Evolutionary conservation across 805 yeast genomes (phyloP).

Genomic region (Lipomyces mesembrius): DNA sequence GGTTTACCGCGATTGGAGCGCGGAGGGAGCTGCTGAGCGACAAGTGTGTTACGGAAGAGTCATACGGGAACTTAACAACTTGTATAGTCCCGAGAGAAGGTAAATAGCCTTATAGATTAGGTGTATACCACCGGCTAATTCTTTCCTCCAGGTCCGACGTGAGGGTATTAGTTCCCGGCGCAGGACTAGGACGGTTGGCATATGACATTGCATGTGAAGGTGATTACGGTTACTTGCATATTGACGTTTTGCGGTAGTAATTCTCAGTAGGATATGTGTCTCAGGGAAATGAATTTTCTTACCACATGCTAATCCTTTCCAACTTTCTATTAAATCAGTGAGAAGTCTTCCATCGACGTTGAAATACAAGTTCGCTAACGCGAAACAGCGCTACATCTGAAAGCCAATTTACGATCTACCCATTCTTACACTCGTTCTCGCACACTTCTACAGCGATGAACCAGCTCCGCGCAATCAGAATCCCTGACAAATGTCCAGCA

Average conservation of each 20-base stretch:
- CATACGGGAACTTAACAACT: slow-evolving; percentile 48
- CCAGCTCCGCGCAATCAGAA: slow-evolving; percentile 55
- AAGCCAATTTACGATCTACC: slow-evolving; percentile 39
- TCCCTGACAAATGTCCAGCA: slow-evolving; percentile 48
- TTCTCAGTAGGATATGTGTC: slow-evolving; percentile 52
- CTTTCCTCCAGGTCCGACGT: slow-evolving; percentile 37
- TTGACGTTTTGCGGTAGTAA: background rate
- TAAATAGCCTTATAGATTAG: background rate
- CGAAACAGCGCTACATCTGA: slow-evolving; percentile 16
- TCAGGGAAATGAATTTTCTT: slow-evolving; percentile 76
- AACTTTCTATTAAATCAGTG: slow-evolving; percentile 41
- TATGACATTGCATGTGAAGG: slow-evolving; percentile 51
- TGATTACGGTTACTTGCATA: background rate
- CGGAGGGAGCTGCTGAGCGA: slow-evolving; percentile 55
- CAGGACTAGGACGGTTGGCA: slow-evolving; percentile 82
- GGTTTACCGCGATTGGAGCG: slow-evolving; percentile 77
- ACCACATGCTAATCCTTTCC: slow-evolving; percentile 69
- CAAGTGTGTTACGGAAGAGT: slow-evolving; percentile 60
- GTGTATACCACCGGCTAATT: background rate
- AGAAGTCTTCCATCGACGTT: slow-evolving; percentile 68
- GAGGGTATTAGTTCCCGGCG: slow-evolving; percentile 75
- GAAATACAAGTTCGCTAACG: background rate
- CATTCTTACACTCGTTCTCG: slow-evolving; percentile 65
- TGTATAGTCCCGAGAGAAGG: slow-evolving; percentile 41
- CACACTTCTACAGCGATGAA: slow-evolving; percentile 56